Conservation (phyloP, 257 asterid genomes). For the Dorcoceras hygrometricum region DNA sequence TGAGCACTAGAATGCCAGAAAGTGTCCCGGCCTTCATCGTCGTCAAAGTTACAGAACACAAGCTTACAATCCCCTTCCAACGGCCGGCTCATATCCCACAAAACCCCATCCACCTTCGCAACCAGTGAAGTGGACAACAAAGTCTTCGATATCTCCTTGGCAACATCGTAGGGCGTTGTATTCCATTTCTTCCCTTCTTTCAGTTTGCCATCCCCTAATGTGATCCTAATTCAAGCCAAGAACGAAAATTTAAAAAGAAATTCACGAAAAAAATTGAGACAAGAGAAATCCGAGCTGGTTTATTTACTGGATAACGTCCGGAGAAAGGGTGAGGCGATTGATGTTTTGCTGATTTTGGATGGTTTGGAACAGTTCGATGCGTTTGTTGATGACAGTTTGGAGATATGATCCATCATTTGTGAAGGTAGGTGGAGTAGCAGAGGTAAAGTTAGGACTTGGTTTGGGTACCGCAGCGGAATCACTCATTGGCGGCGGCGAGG, state of each 20-base stretch:
- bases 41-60: slow-evolving; percentile 65
- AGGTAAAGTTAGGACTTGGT: slow-evolving; percentile 31
- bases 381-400: slow-evolving; percentile 54
- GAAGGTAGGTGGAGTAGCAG: slow-evolving; percentile 29
- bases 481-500: slow-evolving; percentile 49
- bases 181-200: slow-evolving; percentile 90
- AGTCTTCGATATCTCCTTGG: slow-evolving; percentile 86
- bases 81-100: slow-evolving; percentile 93
- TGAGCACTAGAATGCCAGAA: slow-evolving; percentile 99
- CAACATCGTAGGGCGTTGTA: slow-evolving; percentile 81
- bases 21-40: slow-evolving; percentile 92
- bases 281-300: background rate
- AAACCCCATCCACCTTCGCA: slow-evolving; percentile 65
- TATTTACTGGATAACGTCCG: slow-evolving; percentile 63
- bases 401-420: slow-evolving; percentile 68
- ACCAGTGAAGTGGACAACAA: slow-evolving; percentile 86
- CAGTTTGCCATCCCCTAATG: slow-evolving; percentile 67
- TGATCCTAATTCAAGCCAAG: slow-evolving; percentile 44
- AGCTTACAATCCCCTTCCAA: slow-evolving; percentile 89
- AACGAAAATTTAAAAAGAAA: background rate
- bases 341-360: slow-evolving; percentile 47
- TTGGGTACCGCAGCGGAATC: slow-evolving; percentile 37
- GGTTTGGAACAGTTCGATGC: slow-evolving; percentile 56
- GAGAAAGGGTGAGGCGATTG: slow-evolving; percentile 52
- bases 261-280: background rate